These are phyloP conservation scores for Magnaporthiopsis poae DNA, from an alignment of 2,329 filamentous ascomycete species.

Conservation along the genomic window DNA sequence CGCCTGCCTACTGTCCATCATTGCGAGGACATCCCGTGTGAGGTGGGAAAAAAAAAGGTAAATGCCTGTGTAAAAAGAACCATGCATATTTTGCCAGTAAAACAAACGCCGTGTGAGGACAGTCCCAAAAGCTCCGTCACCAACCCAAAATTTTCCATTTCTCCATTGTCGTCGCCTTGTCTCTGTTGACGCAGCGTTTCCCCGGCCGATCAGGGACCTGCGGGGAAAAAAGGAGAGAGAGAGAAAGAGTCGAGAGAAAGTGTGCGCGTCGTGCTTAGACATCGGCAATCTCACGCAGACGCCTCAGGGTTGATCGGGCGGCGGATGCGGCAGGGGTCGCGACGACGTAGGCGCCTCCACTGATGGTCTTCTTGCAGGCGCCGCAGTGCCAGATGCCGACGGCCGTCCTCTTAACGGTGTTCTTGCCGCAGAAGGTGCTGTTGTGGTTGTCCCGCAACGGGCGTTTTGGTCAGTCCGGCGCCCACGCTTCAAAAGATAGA, in stretches of 20 bases:
- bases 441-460: background rate
- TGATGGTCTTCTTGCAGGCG: constrained; percentile 9
- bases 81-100: background rate
- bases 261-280: constrained; percentile 3
- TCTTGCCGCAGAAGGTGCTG: constrained; percentile 10
- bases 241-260: constrained; percentile 2
- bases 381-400: constrained; percentile 10
- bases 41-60: background rate
- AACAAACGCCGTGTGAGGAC: background rate
- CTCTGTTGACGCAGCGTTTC: background rate
- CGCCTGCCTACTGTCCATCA: too few species aligned
- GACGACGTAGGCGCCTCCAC: constrained; percentile 9
- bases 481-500: background rate
- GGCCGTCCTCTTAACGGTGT: constrained; percentile 9
- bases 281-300: constrained; percentile 9
- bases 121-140: background rate
- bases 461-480: background rate
- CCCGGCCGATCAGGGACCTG: background rate
- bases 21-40: background rate
- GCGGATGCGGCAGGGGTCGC: constrained; percentile 8
- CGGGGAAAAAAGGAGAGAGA: background rate
- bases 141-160: background rate
- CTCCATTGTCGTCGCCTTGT: background rate
- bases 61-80: background rate
- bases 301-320: constrained; percentile 9